phyloP scores from a whole-genome alignment of 2,329 filamentous ascomycete species.

The Aspergillus ruber region DNA sequence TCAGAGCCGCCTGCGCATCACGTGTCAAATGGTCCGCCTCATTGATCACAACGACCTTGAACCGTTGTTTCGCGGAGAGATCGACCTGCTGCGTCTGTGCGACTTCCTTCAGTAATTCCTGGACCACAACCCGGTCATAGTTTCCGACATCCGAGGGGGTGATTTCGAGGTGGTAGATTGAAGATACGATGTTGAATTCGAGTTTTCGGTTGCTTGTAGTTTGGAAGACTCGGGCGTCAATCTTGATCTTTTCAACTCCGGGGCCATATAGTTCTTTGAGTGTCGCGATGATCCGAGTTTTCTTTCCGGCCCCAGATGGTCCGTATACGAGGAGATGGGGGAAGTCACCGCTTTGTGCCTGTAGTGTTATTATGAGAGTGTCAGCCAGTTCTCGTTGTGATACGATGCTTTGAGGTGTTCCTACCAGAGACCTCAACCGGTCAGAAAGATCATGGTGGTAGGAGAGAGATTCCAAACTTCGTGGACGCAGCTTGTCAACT shows the following conservation, averaged over 20 bases:
- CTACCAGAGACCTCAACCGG: constrained; percentile 76
- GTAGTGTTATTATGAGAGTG: constrained; percentile 4
- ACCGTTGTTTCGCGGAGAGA: constrained; percentile 76
- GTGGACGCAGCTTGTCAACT: constrained; percentile 57
- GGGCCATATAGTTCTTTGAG: constrained; percentile 91
- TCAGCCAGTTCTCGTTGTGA: constrained; percentile 1
- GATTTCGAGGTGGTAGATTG: constrained; percentile 96
- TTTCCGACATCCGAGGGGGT: constrained; percentile 94
- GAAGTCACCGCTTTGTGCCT: constrained; percentile 97
- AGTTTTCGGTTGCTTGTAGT: constrained; percentile 94
- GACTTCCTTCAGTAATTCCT: constrained; percentile 94
- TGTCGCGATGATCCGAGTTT: constrained; percentile 92
- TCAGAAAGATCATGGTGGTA: constrained; percentile 88
- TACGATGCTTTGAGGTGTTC: constrained; percentile 2
- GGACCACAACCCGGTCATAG: constrained; percentile 91
- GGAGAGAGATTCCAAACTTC: constrained; percentile 54
- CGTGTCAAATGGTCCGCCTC: constrained; percentile 91
- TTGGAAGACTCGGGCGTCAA: constrained; percentile 94
- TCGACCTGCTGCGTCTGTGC: constrained; percentile 99
- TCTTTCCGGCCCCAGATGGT: constrained; percentile 93
- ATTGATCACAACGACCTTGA: constrained; percentile 99
- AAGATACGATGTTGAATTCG: constrained; percentile 98
- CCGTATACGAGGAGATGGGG: constrained; percentile 96
- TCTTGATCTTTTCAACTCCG: constrained; percentile 99
- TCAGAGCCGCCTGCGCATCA: constrained; percentile 89